Percentiles rank a stretch among this genome's conserved stretches.
phyloP scores from a whole-genome alignment of 1,284 basidiomycete species.

The Tremellales sp. region DNA sequence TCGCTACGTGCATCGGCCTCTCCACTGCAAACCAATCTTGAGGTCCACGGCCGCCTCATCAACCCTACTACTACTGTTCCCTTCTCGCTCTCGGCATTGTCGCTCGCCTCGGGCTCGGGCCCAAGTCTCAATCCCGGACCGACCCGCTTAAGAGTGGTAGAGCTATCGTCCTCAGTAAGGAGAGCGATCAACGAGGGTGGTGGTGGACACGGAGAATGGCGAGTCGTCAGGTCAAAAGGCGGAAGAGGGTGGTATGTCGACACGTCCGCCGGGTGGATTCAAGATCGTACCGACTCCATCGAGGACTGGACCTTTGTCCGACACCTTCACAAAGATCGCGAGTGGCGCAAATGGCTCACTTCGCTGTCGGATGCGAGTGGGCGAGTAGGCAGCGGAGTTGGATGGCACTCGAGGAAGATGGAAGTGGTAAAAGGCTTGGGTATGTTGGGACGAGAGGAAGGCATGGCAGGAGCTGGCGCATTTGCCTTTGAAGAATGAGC shows the following conservation, averaged over 20 bases:
- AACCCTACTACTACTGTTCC: conserved; percentile 74
- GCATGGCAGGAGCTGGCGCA: conserved; percentile 86
- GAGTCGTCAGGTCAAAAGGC: conserved; percentile 83
- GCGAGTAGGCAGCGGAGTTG: conserved; percentile 80
- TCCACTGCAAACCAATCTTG: conserved; percentile 42
- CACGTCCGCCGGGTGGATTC: conserved; percentile 69
- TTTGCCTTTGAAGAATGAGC: conserved; percentile 74
- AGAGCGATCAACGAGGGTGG: conserved; percentile 46
- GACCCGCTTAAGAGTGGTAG: conserved; percentile 81
- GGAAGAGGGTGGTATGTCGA: conserved; percentile 95
- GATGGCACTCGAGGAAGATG: conserved; percentile 97
- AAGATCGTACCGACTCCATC: conserved; percentile 1
- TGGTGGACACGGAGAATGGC: conserved; percentile 66
- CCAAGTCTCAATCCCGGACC: conserved; percentile 52
- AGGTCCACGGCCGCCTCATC: conserved; percentile 59
- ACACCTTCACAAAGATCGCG: conserved; percentile 53
- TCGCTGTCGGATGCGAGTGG: conserved; percentile 75
- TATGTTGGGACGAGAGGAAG: conserved; percentile 85
- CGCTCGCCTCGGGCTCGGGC: conserved; percentile 15
- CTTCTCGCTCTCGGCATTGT: conserved; percentile 56
- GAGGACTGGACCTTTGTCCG: conserved; percentile 29
- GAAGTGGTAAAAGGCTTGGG: conserved; percentile 88
- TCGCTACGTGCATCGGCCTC: conserved; percentile 54
- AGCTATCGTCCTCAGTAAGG: conserved; percentile 73
- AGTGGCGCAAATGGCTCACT: conserved; percentile 64